These are phyloP conservation scores for Pigoraptor vietnamica DNA, from an alignment of 78 protist genomes.

Conservation along the genomic window DNA sequence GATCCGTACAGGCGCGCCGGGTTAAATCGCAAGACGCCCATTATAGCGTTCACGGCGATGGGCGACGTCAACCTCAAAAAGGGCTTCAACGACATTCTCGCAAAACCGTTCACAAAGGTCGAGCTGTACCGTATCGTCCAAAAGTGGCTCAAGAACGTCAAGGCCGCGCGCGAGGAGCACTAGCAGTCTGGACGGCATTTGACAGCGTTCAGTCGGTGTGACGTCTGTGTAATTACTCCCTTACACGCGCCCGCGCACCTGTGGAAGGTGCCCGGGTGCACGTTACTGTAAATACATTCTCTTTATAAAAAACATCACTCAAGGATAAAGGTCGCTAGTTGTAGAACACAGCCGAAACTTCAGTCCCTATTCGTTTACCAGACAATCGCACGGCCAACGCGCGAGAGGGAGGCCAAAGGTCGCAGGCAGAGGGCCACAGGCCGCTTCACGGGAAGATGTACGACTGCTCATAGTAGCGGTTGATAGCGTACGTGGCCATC, in stretches of 20 bases:
- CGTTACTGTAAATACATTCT: too few species aligned
- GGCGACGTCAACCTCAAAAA: background rate
- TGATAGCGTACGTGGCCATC: background rate
- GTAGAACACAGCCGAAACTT: background rate
- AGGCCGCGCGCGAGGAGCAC: background rate
- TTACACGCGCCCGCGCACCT: too few species aligned
- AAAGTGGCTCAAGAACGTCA: background rate
- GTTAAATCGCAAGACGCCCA: background rate
- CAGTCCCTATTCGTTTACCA: too few species aligned
- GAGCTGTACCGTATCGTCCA: background rate
- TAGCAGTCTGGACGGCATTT: background rate
- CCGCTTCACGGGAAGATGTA: background rate
- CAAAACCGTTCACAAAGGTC: background rate
- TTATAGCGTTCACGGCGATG: conserved; percentile 7
- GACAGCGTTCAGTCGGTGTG: background rate
- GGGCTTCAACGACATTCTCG: conserved; percentile 1
- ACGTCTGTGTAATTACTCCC: background rate
- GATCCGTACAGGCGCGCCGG: background rate
- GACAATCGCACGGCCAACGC: background rate
- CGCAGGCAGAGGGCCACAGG: too few species aligned
- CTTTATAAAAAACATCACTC: too few species aligned
- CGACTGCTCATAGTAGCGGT: background rate
- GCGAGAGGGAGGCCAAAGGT: background rate
- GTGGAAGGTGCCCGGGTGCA: too few species aligned
- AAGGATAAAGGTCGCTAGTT: background rate